phyloP scores from a whole-genome alignment of 257 asterid species.

The Solanum habrochaites region DNA sequence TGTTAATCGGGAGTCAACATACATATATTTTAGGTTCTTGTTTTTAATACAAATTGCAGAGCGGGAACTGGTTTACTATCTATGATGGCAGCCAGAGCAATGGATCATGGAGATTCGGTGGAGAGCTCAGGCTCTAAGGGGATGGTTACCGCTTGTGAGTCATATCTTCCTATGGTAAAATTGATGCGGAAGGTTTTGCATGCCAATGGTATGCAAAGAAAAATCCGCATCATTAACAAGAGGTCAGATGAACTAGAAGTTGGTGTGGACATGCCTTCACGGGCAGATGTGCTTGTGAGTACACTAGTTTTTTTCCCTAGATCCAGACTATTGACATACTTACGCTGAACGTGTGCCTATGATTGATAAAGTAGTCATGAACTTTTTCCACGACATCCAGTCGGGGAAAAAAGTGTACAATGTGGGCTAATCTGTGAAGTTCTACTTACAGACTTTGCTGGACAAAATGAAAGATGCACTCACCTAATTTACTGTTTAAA shows the following conservation, averaged over 20 bases:
- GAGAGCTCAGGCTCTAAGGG: constrained; percentile 25
- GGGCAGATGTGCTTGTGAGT: constrained; percentile 89
- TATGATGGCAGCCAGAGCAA: constrained; percentile 89
- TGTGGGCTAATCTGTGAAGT: not conserved
- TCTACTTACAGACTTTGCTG: not conserved
- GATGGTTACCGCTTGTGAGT: constrained; percentile 84
- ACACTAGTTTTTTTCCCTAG: not conserved
- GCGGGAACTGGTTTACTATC: constrained; percentile 92
- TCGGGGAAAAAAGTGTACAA: not conserved
- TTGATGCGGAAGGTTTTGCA: constrained; percentile 69
- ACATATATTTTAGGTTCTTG: not conserved
- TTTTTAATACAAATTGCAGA: constrained; percentile 28
- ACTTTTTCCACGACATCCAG: not conserved
- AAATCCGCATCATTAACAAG: constrained; percentile 58
- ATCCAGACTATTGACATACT: not conserved
- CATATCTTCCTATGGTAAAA: constrained; percentile 94
- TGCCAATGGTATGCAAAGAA: constrained; percentile 53
- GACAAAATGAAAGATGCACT: not conserved
- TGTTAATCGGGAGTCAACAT: not conserved
- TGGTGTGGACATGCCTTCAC: constrained; percentile 63
- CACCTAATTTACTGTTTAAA: not conserved
- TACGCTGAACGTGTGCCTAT: not conserved
- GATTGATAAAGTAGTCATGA: not conserved
- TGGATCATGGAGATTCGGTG: constrained; percentile 30
- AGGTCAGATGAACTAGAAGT: constrained; percentile 85